Evolutionary conservation across 208 protist genomes (phyloP), one percentile per base, ranked within the genome.

Genomic region (Crithidia expoeki): DNA sequence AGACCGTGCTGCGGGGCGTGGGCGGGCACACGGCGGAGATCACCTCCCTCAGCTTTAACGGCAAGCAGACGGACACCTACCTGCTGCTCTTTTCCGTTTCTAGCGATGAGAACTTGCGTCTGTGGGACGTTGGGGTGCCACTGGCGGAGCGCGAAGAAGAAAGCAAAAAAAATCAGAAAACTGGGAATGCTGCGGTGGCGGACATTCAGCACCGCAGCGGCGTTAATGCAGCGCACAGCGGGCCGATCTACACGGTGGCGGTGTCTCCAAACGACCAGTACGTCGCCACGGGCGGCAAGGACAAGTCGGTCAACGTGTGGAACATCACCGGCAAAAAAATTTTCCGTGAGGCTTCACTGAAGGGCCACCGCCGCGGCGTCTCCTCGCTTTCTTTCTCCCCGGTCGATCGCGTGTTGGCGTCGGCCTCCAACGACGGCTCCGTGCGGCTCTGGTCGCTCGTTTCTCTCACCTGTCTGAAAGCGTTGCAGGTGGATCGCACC

Each of bases 181-280:
- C 52, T 6, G 34, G n/a, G 36, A 40, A 40, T 16, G n/a, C 27
- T 2, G 38, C 53, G 6, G 55, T 27, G 67, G 28, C 11, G 23
- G 49, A 60, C 42, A 85, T 92, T 33, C 47, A 75, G 44, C 79
- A 93, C 72, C 75, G 78, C 56, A 81, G 83, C 23, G 91, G 91
- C 28, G 76, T 96, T 46, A 92, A 87, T 49, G 59, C 76, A 17
- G 92, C 89, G 4, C 94, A 98, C 82, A 80, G 76, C 30, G 89
- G 89, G 23, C 76, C 81, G 12, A 88, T 98, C 56, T 90, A 92
- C 68, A 71, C 85, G 17, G 46, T 96, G 21, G 90, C 85, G 11
- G 86, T 97, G 0, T 77, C 89, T 2, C 92, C 92, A 9, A 95
- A 96, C 81, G 94, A 95, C 64, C 90, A 97, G 75, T 89, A 90